These are phyloP conservation scores for Phytophthora ramorum DNA, from an alignment of 352 stramenopile genomes.

Conservation along the genomic window DNA sequence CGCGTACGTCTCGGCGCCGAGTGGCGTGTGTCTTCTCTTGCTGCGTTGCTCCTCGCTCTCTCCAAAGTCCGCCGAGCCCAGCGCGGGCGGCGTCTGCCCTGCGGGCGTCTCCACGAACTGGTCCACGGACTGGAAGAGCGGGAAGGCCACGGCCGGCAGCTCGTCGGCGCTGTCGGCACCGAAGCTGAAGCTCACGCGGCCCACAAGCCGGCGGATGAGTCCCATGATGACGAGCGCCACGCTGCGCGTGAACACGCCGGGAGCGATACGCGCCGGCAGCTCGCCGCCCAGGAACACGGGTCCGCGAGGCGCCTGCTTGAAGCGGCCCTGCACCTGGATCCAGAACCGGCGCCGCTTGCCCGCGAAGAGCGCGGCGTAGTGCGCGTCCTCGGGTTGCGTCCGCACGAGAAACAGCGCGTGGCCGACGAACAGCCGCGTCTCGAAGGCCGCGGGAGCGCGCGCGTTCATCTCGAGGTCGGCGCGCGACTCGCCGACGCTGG, in stretches of 20 bases:
- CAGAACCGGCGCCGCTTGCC: conserved; percentile 83
- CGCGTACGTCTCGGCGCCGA: conserved; percentile 56
- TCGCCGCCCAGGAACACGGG: conserved; percentile 81
- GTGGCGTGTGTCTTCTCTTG: conserved; percentile 50
- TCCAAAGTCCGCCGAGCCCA: conserved; percentile 70
- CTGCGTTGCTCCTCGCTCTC: conserved; percentile 58
- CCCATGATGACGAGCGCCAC: conserved; percentile 80
- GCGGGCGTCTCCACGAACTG: conserved; percentile 77
- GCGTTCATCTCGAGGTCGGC: conserved; percentile 63
- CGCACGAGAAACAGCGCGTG: conserved; percentile 85
- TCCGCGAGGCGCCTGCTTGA: conserved; percentile 66
- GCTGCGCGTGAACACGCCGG: conserved; percentile 80
- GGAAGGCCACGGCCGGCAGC: conserved; percentile 73
- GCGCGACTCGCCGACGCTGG: conserved; percentile 8
- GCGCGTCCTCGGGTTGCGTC: conserved; percentile 62
- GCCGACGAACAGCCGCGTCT: conserved; percentile 89
- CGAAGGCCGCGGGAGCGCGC: conserved; percentile 67
- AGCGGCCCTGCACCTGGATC: conserved; percentile 89
- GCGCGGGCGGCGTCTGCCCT: conserved; percentile 52
- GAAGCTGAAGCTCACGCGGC: conserved; percentile 77
- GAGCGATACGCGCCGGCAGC: conserved; percentile 63
- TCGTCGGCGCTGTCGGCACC: conserved; percentile 45
- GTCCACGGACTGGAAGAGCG: conserved; percentile 82
- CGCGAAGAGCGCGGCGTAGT: conserved; percentile 64
- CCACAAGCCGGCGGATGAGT: conserved; percentile 74